phyloP scores from a whole-genome alignment of 2,329 filamentous ascomycete species.

The Pezicula carpinea region DNA sequence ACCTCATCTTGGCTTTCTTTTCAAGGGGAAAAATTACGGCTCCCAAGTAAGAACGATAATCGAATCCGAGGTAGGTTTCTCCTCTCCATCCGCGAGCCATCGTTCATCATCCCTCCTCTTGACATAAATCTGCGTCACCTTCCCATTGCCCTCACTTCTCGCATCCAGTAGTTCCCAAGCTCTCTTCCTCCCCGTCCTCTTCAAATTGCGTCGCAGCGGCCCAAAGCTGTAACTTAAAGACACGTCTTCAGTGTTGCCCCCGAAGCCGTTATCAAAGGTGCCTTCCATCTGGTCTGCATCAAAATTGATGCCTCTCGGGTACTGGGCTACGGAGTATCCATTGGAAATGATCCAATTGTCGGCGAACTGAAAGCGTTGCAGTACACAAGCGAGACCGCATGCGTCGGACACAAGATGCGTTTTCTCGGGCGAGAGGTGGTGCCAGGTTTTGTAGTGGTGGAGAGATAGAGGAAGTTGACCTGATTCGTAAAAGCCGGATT shows the following conservation, averaged over 20 bases:
- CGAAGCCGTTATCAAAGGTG: conserved; percentile 22
- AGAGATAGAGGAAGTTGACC: conserved; percentile 22
- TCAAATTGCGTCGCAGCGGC: conserved; percentile 40
- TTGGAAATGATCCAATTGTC: conserved; percentile 26
- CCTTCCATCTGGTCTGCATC: conserved; percentile 23
- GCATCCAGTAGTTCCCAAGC: conserved; percentile 50
- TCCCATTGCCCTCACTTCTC: conserved; percentile 41
- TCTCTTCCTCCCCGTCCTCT: conserved; percentile 44
- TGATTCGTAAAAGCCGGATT: conserved; percentile 28
- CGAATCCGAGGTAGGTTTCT: conserved; percentile 18
- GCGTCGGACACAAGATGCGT: conserved; percentile 25
- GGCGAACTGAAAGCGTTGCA: conserved; percentile 27
- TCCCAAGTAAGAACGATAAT: conserved; percentile 25
- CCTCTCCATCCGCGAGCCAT: conserved; percentile 35
- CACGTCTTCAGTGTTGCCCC: conserved; percentile 25
- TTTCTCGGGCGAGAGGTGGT: conserved; percentile 16
- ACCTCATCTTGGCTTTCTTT: too few species aligned
- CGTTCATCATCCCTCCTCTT: conserved; percentile 47
- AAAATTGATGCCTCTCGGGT: conserved; percentile 27
- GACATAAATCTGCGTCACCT: conserved; percentile 49
- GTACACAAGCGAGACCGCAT: conserved; percentile 27
- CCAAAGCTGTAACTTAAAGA: conserved; percentile 39
- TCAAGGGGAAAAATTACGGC: conserved; percentile 4
- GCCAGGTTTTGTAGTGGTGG: conserved; percentile 30
- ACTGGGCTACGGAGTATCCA: conserved; percentile 24